Conservation (phyloP, 441 rosid species). For the Dalechampia spathulata region DNA sequence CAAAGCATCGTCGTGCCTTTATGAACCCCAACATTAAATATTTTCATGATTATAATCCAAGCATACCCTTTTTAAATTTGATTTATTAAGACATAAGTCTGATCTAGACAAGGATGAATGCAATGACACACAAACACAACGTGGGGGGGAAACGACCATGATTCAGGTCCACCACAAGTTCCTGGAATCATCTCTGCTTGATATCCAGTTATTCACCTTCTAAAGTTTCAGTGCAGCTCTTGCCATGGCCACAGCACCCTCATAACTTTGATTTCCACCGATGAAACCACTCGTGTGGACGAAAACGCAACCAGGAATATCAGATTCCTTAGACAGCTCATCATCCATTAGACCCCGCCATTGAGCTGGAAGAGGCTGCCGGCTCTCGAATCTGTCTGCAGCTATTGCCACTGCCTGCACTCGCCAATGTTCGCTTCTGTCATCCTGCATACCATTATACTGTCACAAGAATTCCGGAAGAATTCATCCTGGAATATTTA, state of each 20-base stretch:
- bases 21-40: too few relatives aligned
- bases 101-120: too few relatives aligned
- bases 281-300: constrained; percentile 93
- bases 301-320: constrained; percentile 69
- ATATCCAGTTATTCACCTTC: too few relatives aligned
- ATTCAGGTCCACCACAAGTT: too few relatives aligned
- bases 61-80: too few relatives aligned
- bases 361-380: constrained; percentile 71
- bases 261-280: constrained; percentile 65
- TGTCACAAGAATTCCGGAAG: not conserved
- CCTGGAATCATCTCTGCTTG: too few relatives aligned
- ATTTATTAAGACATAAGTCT: too few relatives aligned
- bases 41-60: too few relatives aligned
- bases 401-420: constrained; percentile 81
- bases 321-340: constrained; percentile 57
- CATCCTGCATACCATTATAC: constrained; percentile 51
- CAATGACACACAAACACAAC: too few relatives aligned
- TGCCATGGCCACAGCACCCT: constrained; percentile 83
- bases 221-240: constrained; percentile 45
- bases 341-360: constrained; percentile 87
- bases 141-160: too few relatives aligned
- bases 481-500: too few relatives aligned
- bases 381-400: constrained; percentile 86
- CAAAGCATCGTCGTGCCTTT: too few relatives aligned
- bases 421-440: constrained; percentile 73